phyloP scores from a whole-genome alignment of 192 early-diverging fungal species.

The Coemansia sp. region DNA sequence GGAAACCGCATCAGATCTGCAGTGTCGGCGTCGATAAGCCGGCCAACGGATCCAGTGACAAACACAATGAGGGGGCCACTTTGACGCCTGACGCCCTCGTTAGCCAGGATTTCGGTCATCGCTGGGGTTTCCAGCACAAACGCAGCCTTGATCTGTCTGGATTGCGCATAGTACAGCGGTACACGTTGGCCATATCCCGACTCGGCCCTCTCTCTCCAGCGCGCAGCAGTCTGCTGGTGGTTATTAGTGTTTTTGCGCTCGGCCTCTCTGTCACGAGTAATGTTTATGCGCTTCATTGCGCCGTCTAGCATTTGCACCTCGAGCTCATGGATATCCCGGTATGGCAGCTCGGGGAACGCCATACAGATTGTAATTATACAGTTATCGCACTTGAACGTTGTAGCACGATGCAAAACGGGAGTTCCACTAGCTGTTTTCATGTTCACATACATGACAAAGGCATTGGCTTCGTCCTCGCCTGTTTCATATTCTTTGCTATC shows the following conservation, averaged over 20 bases:
- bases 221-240: background rate
- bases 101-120: too few relatives aligned
- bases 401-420: slow-evolving; percentile 33
- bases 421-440: slow-evolving; percentile 23
- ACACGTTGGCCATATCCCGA: slow-evolving; percentile 3
- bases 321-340: slow-evolving; percentile 26
- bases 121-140: too few relatives aligned
- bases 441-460: slow-evolving; percentile 49
- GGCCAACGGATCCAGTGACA: too few relatives aligned
- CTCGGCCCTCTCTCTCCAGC: background rate
- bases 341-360: slow-evolving; percentile 46
- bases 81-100: too few relatives aligned
- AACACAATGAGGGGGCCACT: too few relatives aligned
- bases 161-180: slow-evolving; percentile 41
- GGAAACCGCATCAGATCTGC: slow-evolving; percentile 35
- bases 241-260: background rate
- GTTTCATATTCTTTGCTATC: slow-evolving; percentile 32
- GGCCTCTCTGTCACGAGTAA: background rate
- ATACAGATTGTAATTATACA: slow-evolving; percentile 29
- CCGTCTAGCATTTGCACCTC: slow-evolving; percentile 51
- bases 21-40: too few relatives aligned
- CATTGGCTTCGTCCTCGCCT: slow-evolving; percentile 41
- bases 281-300: slow-evolving; percentile 29
- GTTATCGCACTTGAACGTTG: too few relatives aligned
- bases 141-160: slow-evolving; percentile 38